Percentiles rank a stretch among this genome's conserved stretches.
Evolutionary conservation across 2,329 filamentous ascomycete genomes (phyloP).

Genomic region (Zasmidium angulare): DNA sequence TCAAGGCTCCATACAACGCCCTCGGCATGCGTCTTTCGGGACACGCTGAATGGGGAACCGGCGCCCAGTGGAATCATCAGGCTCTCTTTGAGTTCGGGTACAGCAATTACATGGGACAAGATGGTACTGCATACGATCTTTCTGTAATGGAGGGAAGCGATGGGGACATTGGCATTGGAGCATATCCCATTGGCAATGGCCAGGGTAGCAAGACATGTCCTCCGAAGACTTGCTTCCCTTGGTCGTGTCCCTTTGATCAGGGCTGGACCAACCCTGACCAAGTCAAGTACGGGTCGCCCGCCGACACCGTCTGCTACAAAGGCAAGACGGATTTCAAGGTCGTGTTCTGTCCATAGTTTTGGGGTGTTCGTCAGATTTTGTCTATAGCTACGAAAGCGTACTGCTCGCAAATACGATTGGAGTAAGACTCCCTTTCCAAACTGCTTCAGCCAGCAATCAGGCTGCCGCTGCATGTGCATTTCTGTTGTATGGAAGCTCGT

Average conservation of each 20-base stretch:
- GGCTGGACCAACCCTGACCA: slow-evolving; percentile 31
- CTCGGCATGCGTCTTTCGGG: slow-evolving; percentile 31
- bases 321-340: slow-evolving; percentile 32
- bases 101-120: slow-evolving; percentile 16
- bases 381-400: too few relatives aligned
- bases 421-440: too few relatives aligned
- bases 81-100: slow-evolving; percentile 35
- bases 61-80: slow-evolving; percentile 27
- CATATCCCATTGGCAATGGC: slow-evolving; percentile 23
- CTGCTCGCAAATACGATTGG: too few relatives aligned
- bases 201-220: slow-evolving; percentile 22
- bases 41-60: slow-evolving; percentile 28
- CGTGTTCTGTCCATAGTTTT: slow-evolving; percentile 28
- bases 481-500: too few relatives aligned
- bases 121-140: slow-evolving; percentile 30
- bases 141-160: slow-evolving; percentile 30
- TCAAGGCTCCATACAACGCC: slow-evolving; percentile 26
- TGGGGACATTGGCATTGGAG: slow-evolving; percentile 25
- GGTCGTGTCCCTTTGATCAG: slow-evolving; percentile 21
- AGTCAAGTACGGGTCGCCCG: slow-evolving; percentile 24
- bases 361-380: too few relatives aligned
- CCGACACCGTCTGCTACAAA: slow-evolving; percentile 34
- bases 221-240: slow-evolving; percentile 28
- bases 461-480: too few relatives aligned
- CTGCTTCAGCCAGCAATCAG: too few relatives aligned